Evolutionary conservation across 2,329 filamentous ascomycete genomes (phyloP), one percentile per base, ranked within the genome.

Genomic region (Claviceps citrina): DNA sequence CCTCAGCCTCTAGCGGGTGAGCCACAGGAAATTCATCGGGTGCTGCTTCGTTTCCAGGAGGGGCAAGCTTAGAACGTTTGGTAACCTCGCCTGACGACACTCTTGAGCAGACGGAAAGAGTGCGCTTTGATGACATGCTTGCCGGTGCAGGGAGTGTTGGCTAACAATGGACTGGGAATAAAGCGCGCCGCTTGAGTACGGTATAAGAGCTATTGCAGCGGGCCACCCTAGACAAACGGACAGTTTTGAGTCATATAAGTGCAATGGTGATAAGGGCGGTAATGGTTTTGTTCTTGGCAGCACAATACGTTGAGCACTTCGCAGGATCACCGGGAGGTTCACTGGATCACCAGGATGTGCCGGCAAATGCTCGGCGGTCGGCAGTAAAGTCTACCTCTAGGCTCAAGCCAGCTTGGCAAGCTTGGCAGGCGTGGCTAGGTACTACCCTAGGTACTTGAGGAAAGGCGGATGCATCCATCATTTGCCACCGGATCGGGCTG

Each of bases 41-140:
- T 4, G 22, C 15, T 18, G 12, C 9, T 10, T 31, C 30, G 8
- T 26, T 20, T 5, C 15, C 10, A n/a, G 35, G 4, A 7, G 31
- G 7, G 15, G 27, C 4, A 12, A 33, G 31, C 24, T 35, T 44
- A 7, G 43, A 39, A 7, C 60, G 59, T 44, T 66, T 65, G 20
- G 52, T 27, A 3, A 45, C 46, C 2, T 50, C 47, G 37, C 50
- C 44, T 16, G 49, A 43, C 27, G 51, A 51, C 19, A 56, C 54
- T 24, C 44, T 45, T 9, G 19, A 34, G 13, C 7, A 54, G 50
- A 7, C 57, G 53, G 27, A 59, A 48, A 35, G 32, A 25, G 49
- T 54, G 47, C 62, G 59, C 48, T 66, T 66, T 32, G 56, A 57
- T n/a, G 57, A 54, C 53, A 54, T 58, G 26, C 35, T 44, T 25